A percentile compares a stretch with the other conserved stretches of the same genome.
Evolutionary conservation across 1,284 basidiomycete genomes (phyloP).

Genomic region (Xerocomus nothofagi): DNA sequence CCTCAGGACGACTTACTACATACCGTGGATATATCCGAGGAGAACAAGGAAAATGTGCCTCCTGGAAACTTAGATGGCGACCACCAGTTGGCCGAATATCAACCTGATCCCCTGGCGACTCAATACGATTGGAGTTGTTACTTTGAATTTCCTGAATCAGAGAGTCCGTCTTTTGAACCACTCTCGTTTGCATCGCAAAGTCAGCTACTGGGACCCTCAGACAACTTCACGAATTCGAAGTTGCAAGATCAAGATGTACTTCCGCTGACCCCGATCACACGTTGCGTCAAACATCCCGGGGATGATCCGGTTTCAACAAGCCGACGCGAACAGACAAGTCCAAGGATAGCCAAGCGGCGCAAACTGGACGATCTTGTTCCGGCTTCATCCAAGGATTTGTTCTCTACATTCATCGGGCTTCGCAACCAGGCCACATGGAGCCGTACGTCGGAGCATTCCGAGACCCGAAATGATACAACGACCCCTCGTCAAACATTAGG

Average conservation of each 20-base stretch:
- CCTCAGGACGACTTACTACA: not conserved
- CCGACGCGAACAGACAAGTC: conserved; percentile 1
- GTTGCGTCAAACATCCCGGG: not conserved
- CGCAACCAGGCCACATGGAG: conserved; percentile 21
- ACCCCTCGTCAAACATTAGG: conserved; percentile 9
- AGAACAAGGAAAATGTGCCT: conserved; percentile 26
- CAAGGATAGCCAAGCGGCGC: conserved; percentile 24
- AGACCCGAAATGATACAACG: conserved; percentile 25
- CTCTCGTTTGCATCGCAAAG: conserved; percentile 29
- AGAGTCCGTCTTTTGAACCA: conserved; percentile 24
- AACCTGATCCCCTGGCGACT: not conserved
- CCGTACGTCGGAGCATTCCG: conserved; percentile 15
- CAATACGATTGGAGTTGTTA: conserved; percentile 28
- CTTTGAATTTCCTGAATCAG: conserved; percentile 26
- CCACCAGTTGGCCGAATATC: not conserved
- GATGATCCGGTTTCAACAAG: conserved; percentile 2
- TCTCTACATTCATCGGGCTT: conserved; percentile 26
- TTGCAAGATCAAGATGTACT: conserved; percentile 3
- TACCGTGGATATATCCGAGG: conserved; percentile 5
- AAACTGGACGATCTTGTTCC: conserved; percentile 30
- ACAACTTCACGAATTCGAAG: conserved; percentile 5
- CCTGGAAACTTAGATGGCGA: conserved; percentile 5
- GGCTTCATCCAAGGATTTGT: conserved; percentile 29
- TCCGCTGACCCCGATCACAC: conserved; percentile 7
- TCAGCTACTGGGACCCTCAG: conserved; percentile 3